Evolutionary conservation across 192 early-diverging fungal genomes (phyloP), one percentile per base, ranked within the genome.

Genomic region (Coemansia sp.): DNA sequence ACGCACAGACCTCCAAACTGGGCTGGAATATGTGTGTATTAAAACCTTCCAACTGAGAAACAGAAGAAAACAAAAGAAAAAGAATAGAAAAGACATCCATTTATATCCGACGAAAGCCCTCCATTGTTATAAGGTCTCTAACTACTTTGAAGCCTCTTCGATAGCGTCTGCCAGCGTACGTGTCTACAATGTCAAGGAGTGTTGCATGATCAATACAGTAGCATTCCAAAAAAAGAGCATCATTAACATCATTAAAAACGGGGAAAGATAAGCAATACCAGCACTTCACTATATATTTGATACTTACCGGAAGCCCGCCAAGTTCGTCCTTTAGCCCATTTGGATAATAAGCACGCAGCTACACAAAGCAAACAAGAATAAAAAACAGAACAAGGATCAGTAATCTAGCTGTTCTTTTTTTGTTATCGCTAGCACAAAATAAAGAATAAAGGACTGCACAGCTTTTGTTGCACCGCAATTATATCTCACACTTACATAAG

Each of bases 311-410:
- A 32, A 78, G 46, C 63, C 75, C 85, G 42, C 89, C 90, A 59
- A 91, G 83, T 32, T 87, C 85, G 12, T 87, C 79, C 69, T 85
- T 84, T 51, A 91, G 87, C n/a, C 90, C 90, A 67, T 88, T 86
- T 37, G 86, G 85, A 48, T 88, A 87, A 62, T 84, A 90, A 39
- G 82, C 86, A 50, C 90, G 88, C 59, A 86, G 49, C 61, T 66
- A 74, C 45, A 67, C 5, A 59, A 14, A n/a, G n/a, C 37, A 49
- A 10, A 45, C 51, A 38, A 43, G 54, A 67, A 46, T 50, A 1
- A 20, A 54, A 42, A 66, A 4, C 5, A 5, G 16, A 42, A 58
- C 7, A 58, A 25, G 39, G 14, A 38, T 58, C 19, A 53, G 4
- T 32, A 48, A 37, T 40, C 12, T 58, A 14, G 38, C 37, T 58